These are phyloP conservation scores for Tolypocladium endophyticum DNA, from an alignment of 2,329 filamentous ascomycete genomes.

Conservation along the genomic window DNA sequence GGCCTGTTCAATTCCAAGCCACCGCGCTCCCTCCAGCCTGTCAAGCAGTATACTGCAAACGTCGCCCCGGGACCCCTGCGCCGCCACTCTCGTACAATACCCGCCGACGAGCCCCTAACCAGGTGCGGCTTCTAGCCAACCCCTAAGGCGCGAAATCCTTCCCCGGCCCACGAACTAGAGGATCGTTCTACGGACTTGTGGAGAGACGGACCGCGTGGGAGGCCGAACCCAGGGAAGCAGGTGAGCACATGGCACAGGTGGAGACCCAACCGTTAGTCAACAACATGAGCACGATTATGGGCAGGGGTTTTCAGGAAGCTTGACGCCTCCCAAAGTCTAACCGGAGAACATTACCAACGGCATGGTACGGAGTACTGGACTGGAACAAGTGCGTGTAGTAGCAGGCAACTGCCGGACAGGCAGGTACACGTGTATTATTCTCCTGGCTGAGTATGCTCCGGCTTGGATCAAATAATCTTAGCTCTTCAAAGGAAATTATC, in stretches of 20 bases:
- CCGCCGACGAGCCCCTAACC: not conserved
- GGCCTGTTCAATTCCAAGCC: not conserved
- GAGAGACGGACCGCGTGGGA: not conserved
- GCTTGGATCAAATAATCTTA: not conserved
- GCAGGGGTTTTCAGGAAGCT: not conserved
- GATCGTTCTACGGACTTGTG: not conserved
- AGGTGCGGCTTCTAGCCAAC: not conserved
- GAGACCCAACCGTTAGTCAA: not conserved
- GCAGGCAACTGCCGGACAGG: not conserved
- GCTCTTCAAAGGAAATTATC: not conserved
- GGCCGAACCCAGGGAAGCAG: not conserved
- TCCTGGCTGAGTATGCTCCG: not conserved
- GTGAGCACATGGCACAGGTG: not conserved
- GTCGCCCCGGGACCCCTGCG: not conserved
- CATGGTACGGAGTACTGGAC: not conserved
- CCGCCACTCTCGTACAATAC: not conserved
- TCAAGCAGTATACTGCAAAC: not conserved
- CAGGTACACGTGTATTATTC: not conserved
- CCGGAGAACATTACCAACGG: not conserved
- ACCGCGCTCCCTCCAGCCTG: not conserved
- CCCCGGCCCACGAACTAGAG: not conserved
- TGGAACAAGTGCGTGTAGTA: not conserved
- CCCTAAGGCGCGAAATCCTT: not conserved
- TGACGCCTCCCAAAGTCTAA: not conserved
- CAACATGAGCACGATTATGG: not conserved